A percentile compares a stretch with the other conserved stretches of the same genome.
phyloP scores from a whole-genome alignment of 768 basidiomycete species.

The Lepiota venenata region DNA sequence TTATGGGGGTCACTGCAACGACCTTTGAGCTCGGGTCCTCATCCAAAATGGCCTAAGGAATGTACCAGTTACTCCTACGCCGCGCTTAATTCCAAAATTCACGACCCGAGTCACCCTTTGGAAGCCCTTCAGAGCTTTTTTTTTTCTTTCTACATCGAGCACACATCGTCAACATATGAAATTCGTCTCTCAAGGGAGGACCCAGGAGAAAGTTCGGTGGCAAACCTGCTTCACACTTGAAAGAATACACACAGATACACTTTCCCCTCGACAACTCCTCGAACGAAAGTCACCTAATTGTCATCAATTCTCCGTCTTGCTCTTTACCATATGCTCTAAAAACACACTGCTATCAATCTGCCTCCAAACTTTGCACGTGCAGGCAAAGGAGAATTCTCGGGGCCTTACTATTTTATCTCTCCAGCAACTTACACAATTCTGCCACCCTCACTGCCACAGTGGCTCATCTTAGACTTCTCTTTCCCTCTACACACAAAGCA shows the following conservation, averaged over 20 bases:
- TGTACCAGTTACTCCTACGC: background rate
- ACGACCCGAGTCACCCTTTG: background rate
- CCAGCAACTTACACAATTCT: background rate
- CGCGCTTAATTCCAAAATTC: background rate
- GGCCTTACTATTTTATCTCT: background rate
- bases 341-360: background rate
- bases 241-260: background rate
- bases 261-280: background rate
- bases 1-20: background rate
- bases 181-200: background rate
- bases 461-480: background rate
- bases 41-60: background rate
- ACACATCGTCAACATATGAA: background rate
- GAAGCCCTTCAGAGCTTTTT: background rate
- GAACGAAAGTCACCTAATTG: background rate
- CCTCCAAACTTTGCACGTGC: background rate
- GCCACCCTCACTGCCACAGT: background rate
- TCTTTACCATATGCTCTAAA: background rate
- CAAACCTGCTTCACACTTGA: background rate
- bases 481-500: background rate
- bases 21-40: background rate
- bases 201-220: conserved; percentile 9
- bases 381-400: conserved; percentile 10
- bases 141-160: background rate
- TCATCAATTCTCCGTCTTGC: background rate